These are phyloP conservation scores for Garcia nutans DNA, from an alignment of 345 rosid genomes.

Conservation along the genomic window DNA sequence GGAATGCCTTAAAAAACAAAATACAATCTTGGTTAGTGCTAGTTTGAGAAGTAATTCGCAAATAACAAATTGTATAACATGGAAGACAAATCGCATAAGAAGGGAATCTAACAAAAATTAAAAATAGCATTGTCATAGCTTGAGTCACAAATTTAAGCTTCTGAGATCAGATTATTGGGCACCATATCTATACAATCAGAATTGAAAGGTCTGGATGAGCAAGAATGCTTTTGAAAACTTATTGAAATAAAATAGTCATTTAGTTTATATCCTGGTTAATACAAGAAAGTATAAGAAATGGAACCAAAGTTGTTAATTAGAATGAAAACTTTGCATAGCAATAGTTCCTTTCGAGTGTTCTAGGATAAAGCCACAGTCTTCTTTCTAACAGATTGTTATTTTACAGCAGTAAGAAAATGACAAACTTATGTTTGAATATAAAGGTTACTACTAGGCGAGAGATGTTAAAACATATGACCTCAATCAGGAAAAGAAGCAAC, in stretches of 20 bases:
- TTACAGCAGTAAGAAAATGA: neutral
- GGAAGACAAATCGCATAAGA: neutral
- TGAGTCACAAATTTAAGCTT: neutral
- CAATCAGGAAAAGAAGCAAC: neutral
- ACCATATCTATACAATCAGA: neutral
- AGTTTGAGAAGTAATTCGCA: neutral
- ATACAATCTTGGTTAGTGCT: neutral
- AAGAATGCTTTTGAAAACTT: neutral
- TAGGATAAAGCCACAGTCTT: too few relatives aligned
- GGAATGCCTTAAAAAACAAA: slow-evolving; percentile 11
- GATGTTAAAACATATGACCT: neutral
- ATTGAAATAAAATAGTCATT: neutral
- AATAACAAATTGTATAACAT: neutral
- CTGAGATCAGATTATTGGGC: neutral
- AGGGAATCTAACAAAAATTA: neutral
- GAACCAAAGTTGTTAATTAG: neutral
- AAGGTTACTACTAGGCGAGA: neutral
- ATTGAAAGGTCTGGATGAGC: neutral
- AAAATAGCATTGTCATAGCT: neutral
- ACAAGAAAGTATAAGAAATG: neutral
- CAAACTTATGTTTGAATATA: neutral
- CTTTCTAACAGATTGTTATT: neutral
- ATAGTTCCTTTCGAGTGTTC: neutral
- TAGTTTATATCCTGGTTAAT: neutral
- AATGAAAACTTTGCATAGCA: neutral